Evolutionary conservation across 1,139 yeast genomes (phyloP), one percentile per base, ranked within the genome.

Genomic region (Kodamaea arcana): DNA sequence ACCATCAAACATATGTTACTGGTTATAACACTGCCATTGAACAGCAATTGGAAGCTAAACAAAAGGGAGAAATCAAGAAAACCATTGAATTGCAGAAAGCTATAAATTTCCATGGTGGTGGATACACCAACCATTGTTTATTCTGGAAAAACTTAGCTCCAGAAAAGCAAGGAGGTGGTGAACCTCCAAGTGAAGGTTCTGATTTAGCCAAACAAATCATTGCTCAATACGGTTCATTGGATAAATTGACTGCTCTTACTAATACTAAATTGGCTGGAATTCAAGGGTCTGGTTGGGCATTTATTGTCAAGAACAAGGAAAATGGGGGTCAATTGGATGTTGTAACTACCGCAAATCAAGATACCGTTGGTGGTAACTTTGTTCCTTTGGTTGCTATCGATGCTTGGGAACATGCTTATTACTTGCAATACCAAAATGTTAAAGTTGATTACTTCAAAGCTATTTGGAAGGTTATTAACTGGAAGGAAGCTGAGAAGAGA

Each of bases 371-470:
- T 32, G 83, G 87, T 27, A 69, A 76, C 21, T 73, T 77, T 57
- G 73, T 79, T 37, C 96, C 97, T 33, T 71, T 90, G 61, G 75
- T 90, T 42, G 97, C 96, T 35, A 86, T 90, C 60, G 97, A 90
- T 57, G 97, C 97, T 43, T 90, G 97, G 97, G 97, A 90, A 66
- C 97, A 90, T 58, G 97, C 97, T 36, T 90, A 88, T 73, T 90
- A 90, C 76, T 75, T 90, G 66, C 97, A 90, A 66, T 90, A 90
- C 73, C 84, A 86, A 68, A 90, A 90, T 69, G 92, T 83, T 60
- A 90, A 90, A 75, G 95, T 67, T 32, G 96, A 90, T 60, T 90
- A 90, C 71, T 90, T 90, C 78, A 83, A 87, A 69, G 94, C 95
- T 43, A 85, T 90, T 63, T 90, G 97, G 97, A 83, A 86, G 57